Evolutionary conservation across 768 basidiomycete genomes (phyloP), one percentile per base, ranked within the genome.

Genomic region (Thelephora aurantiotincta): DNA sequence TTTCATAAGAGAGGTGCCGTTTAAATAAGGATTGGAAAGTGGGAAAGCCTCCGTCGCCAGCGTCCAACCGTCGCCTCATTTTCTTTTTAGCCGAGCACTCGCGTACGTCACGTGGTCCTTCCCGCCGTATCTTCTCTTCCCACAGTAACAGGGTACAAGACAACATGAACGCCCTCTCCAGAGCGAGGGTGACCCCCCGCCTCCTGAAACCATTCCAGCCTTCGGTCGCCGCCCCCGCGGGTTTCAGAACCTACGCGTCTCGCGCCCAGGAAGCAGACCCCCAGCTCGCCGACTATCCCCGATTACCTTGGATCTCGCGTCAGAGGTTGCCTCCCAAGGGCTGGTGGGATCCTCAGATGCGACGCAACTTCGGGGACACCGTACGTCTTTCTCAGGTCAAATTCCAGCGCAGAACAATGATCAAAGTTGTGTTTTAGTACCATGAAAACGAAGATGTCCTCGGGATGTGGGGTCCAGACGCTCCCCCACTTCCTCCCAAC

Each of bases 381-480:
- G 88, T 88, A 55, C 53, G 74, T 62, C 23, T 43, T 49, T 34
- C 22, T 5, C 12, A 30, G 36, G 49, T 23, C 30, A 34, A 44
- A 34, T 53, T 9, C 33, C 14, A 51, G 45, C 49, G 52, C 51
- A 53, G 43, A 23, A 41, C 6, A 19, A 35, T 36, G 23, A 35
- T 35, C 12, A 35, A 18, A 7, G 22, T 42, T 56, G 48, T 38
- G 35, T 35, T 26, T 41, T 56, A 91, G 88, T 63, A 88, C 30
- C 87, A 85, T 50, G 85, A 88, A 62, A 70, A 76, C 57, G 85
- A 89, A 45, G 88, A 91, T 56, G 67, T 84, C 19, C 63, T 82
- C 48, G 86, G 82, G 34, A 86, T 91, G 82, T 90, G 85, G 85
- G 85, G 86, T 20, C 86, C 86, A 18, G 88, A 91, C 57, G 67